phyloP scores from a whole-genome alignment of 805 yeast species.

The Monosporozyma aerobia region DNA sequence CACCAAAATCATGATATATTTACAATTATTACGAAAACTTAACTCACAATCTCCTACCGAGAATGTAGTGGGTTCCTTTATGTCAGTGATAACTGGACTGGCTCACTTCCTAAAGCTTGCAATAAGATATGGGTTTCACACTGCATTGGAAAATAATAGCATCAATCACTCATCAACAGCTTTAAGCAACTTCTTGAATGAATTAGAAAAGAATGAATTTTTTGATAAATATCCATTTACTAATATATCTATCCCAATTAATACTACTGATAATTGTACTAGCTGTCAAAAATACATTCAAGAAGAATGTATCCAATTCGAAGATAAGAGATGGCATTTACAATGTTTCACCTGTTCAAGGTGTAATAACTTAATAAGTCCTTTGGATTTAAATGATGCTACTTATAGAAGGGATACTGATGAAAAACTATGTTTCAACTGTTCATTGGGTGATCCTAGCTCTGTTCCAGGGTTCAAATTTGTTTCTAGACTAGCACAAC shows the following conservation, averaged over 20 bases:
- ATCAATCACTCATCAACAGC: slow-evolving; percentile 49
- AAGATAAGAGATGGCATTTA: slow-evolving; percentile 71
- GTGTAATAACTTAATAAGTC: slow-evolving; percentile 40
- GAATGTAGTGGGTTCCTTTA: slow-evolving; percentile 44
- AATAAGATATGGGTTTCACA: slow-evolving; percentile 69
- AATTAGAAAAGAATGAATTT: slow-evolving; percentile 39
- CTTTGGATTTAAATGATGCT: slow-evolving; percentile 37
- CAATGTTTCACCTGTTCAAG: slow-evolving; percentile 59
- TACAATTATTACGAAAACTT: slow-evolving; percentile 67
- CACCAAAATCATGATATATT: slow-evolving; percentile 81
- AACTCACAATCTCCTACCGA: slow-evolving; percentile 30
- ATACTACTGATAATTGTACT: slow-evolving; percentile 69
- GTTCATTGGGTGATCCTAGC: slow-evolving; percentile 45
- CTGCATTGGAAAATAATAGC: slow-evolving; percentile 63
- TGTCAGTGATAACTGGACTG: slow-evolving; percentile 77
- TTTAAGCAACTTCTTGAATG: slow-evolving; percentile 51
- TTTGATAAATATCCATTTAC: slow-evolving; percentile 31
- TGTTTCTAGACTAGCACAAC: slow-evolving; percentile 66
- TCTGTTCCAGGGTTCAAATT: slow-evolving; percentile 45
- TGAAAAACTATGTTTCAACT: slow-evolving; percentile 45
- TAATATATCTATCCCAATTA: slow-evolving; percentile 40
- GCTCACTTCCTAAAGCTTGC: slow-evolving; percentile 88
- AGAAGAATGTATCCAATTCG: slow-evolving; percentile 60
- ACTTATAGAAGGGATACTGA: slow-evolving; percentile 31
- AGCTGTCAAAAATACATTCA: slow-evolving; percentile 71